These are phyloP conservation scores for Candida sp. DNA, from an alignment of 1,139 yeast species.

Conservation along the genomic window DNA sequence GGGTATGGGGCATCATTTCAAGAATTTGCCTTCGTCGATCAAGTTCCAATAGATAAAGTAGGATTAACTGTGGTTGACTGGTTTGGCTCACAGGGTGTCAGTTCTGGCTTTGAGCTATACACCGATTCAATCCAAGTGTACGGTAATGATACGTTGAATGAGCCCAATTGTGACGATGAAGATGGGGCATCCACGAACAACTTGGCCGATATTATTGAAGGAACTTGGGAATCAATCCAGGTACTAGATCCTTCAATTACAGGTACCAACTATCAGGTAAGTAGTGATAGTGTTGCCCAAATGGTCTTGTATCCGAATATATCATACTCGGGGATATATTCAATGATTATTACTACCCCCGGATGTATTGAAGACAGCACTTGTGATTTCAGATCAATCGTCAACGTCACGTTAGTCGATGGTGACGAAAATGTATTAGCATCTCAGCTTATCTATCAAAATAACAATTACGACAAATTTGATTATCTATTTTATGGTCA, in stretches of 20 bases:
- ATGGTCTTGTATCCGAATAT: conserved; percentile 70
- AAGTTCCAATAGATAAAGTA: conserved; percentile 57
- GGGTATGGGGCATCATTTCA: conserved; percentile 56
- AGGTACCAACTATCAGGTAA: conserved; percentile 27
- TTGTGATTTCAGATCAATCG: conserved; percentile 70
- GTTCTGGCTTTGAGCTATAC: conserved; percentile 72
- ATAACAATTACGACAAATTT: conserved; percentile 75
- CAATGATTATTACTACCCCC: conserved; percentile 75
- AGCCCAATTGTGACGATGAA: conserved; percentile 51
- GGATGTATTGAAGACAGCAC: conserved; percentile 75
- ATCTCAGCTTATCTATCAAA: conserved; percentile 60
- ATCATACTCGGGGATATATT: conserved; percentile 70
- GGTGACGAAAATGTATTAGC: conserved; percentile 43
- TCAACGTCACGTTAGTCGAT: conserved; percentile 66
- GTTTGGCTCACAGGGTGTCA: conserved; percentile 66
- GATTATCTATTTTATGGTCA: conserved; percentile 76
- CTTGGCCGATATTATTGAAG: conserved; percentile 28
- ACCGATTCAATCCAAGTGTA: conserved; percentile 58
- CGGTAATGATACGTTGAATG: conserved; percentile 75
- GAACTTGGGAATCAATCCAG: conserved; percentile 30
- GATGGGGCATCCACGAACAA: conserved; percentile 25
- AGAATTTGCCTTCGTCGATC: conserved; percentile 79
- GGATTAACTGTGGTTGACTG: conserved; percentile 67
- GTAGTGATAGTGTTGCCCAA: conserved; percentile 32
- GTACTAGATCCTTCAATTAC: conserved; percentile 15